Evolutionary conservation across 2,329 filamentous ascomycete genomes (phyloP).

Genomic region (Aspergillus vadensis): DNA sequence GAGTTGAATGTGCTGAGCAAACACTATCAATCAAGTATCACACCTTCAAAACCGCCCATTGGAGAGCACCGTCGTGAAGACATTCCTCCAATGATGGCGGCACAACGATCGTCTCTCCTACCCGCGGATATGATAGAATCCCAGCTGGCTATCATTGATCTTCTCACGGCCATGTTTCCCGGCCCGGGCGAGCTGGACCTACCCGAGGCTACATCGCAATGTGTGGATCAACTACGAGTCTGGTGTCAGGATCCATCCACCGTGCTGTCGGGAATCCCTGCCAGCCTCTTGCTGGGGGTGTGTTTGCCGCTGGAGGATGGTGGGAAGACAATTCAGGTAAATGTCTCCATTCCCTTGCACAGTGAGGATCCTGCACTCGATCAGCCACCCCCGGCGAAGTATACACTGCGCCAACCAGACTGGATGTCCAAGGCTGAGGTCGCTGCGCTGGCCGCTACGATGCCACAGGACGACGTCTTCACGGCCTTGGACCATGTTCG

Average conservation of each 20-base stretch:
- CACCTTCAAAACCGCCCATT: too few relatives aligned
- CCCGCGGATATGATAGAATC: constrained; percentile 51
- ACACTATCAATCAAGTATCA: too few relatives aligned
- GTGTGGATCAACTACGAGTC: constrained; percentile 28
- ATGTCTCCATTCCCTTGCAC: constrained; percentile 32
- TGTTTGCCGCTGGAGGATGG: constrained; percentile 27
- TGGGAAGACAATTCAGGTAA: constrained; percentile 31
- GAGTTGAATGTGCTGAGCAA: too few relatives aligned
- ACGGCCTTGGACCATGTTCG: constrained; percentile 50
- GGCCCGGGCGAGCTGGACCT: constrained; percentile 44
- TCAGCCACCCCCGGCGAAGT: constrained; percentile 27
- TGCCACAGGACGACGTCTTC: constrained; percentile 51
- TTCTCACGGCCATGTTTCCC: constrained; percentile 57
- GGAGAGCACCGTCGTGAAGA: not conserved
- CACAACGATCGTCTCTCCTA: constrained; percentile 26
- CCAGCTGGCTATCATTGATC: constrained; percentile 54
- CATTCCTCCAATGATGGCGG: not conserved
- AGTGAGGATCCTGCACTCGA: constrained; percentile 18
- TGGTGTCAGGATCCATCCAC: constrained; percentile 29
- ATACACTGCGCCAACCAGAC: constrained; percentile 50
- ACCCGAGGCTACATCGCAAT: constrained; percentile 37
- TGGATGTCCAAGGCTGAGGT: constrained; percentile 57
- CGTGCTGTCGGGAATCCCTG: constrained; percentile 20
- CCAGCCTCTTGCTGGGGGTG: constrained; percentile 28
- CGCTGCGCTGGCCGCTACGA: constrained; percentile 39